phyloP scores from a whole-genome alignment of 345 rosid species.

The Salix purpurea region DNA sequence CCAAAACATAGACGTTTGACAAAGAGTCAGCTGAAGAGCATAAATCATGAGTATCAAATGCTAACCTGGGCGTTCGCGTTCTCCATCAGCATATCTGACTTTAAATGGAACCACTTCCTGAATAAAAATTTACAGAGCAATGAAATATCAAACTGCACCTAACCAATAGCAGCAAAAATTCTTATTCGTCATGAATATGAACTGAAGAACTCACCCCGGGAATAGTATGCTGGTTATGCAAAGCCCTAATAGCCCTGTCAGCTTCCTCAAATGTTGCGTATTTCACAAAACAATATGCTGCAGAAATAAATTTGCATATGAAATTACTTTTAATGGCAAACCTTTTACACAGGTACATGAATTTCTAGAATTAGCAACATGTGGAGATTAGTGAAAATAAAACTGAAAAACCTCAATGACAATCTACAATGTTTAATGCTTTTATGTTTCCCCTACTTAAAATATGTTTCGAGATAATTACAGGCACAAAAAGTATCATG shows the following conservation, averaged over 20 bases:
- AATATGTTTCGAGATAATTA: background rate
- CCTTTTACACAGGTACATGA: background rate
- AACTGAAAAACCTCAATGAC: background rate
- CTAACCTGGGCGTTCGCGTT: conserved; percentile 51
- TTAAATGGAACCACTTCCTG: conserved; percentile 58
- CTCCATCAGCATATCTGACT: conserved; percentile 73
- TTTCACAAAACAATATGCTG: conserved; percentile 87
- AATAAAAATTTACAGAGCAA: conserved; percentile 9
- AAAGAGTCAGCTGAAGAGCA: background rate
- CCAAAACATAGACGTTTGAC: background rate
- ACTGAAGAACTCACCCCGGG: conserved; percentile 63
- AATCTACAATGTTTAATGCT: background rate
- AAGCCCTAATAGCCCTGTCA: conserved; percentile 64
- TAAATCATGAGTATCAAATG: background rate
- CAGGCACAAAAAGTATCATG: background rate
- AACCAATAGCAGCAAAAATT: conserved; percentile 3
- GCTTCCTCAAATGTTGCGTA: conserved; percentile 66
- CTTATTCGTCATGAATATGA: background rate
- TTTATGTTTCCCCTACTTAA: background rate
- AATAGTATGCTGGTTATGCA: conserved; percentile 53
- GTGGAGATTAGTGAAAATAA: background rate
- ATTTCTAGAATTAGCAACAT: background rate
- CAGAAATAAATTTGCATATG: conserved; percentile 11
- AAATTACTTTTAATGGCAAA: background rate
- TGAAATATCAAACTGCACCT: conserved; percentile 5